Evolutionary conservation across 257 asterid genomes (phyloP).

Genomic region (Salvia miltiorrhiza): DNA sequence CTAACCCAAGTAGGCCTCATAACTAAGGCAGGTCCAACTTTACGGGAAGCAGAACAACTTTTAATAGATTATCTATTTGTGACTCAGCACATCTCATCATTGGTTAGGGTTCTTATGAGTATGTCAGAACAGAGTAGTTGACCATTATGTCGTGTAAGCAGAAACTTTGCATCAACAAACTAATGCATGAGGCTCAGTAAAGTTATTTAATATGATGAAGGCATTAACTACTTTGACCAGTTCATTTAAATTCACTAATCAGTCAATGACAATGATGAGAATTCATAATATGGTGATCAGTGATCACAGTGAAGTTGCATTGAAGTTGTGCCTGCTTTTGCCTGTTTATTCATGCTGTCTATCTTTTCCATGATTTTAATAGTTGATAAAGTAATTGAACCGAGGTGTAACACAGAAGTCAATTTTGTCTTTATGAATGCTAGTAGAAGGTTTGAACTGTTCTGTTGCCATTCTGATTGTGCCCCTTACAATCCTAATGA

Average conservation of each 20-base stretch:
- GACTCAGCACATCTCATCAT: neutral
- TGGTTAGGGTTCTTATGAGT: neutral
- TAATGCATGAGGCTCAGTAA: neutral
- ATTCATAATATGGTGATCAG: too few species aligned
- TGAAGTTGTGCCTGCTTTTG: too few species aligned
- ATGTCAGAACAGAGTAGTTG: neutral
- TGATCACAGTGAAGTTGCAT: neutral
- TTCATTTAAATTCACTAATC: too few species aligned
- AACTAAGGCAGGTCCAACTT: neutral
- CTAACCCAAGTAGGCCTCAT: neutral
- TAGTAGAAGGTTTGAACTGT: neutral
- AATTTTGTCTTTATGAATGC: neutral
- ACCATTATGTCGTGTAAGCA: neutral
- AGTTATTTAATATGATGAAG: neutral
- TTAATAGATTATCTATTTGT: neutral
- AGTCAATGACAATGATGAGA: too few species aligned
- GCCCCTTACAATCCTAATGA: neutral
- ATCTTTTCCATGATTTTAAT: neutral
- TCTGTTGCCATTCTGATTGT: neutral
- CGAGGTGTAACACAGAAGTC: neutral
- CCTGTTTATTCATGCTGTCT: too few species aligned
- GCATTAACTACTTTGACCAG: too few species aligned
- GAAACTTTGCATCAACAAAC: slow-evolving; percentile 4
- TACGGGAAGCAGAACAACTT: neutral
- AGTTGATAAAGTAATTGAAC: neutral